Conservation (phyloP, 2,329 filamentous ascomycete genomes). For the Westerdykella aurantiaca region DNA sequence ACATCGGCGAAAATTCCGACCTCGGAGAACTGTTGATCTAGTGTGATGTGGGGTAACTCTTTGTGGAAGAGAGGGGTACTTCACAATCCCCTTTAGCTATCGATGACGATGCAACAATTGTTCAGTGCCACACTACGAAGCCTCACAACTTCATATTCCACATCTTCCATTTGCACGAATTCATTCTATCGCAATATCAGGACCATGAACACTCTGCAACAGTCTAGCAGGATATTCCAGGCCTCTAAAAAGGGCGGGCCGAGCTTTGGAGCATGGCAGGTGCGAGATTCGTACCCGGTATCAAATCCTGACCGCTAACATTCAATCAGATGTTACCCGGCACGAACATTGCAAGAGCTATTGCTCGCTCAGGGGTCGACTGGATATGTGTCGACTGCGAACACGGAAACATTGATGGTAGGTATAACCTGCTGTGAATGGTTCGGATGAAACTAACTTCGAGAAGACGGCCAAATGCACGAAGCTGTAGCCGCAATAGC, state of each 20-base stretch:
- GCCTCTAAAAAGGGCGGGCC: slow-evolving; percentile 47
- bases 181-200: slow-evolving; percentile 1
- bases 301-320: background rate
- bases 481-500: slow-evolving; percentile 49
- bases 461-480: slow-evolving; percentile 48
- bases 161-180: background rate
- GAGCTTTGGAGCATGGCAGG: slow-evolving; percentile 55
- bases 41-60: slow-evolving; percentile 9
- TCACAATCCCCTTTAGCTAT: background rate
- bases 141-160: background rate
- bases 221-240: slow-evolving; percentile 49
- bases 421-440: background rate
- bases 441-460: slow-evolving; percentile 4
- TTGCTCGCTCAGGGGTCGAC: slow-evolving; percentile 49
- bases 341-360: slow-evolving; percentile 49
- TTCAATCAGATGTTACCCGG: slow-evolving; percentile 46
- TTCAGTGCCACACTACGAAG: background rate
- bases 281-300: slow-evolving; percentile 18
- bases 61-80: slow-evolving; percentile 6
- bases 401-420: slow-evolving; percentile 53
- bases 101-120: slow-evolving; percentile 6
- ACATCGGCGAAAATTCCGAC: background rate
- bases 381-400: slow-evolving; percentile 53
- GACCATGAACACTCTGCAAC: slow-evolving; percentile 45
- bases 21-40: slow-evolving; percentile 1